Evolutionary conservation across 176 grass and related monocot genomes (phyloP).

Genomic region (Avena eriantha): DNA sequence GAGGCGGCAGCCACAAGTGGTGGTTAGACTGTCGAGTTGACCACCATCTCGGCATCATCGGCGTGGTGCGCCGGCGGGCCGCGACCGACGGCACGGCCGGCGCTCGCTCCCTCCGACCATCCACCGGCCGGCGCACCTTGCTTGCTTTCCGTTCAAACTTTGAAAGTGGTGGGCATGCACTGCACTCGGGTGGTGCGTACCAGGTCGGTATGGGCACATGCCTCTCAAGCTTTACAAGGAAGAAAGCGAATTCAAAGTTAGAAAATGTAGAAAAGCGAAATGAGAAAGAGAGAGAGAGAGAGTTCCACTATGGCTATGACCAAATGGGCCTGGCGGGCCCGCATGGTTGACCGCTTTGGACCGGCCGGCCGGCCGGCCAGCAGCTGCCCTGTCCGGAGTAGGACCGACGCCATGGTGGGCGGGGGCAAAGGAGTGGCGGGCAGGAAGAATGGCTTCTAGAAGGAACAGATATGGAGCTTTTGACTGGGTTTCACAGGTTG

Average conservation of each 20-base stretch:
- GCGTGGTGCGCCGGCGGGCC: slow-evolving; percentile 42
- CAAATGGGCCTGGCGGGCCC: neutral
- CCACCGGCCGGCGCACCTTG: slow-evolving; percentile 1
- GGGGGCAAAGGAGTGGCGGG: neutral
- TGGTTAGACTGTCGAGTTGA: slow-evolving; percentile 47
- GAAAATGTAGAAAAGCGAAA: neutral
- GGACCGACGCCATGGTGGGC: slow-evolving; percentile 49
- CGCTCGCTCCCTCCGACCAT: slow-evolving; percentile 33
- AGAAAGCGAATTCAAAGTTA: neutral
- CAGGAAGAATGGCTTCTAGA: slow-evolving; percentile 25
- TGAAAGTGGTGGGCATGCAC: neutral
- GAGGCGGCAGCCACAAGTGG: slow-evolving; percentile 33
- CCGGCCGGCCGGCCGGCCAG: slow-evolving; percentile 49
- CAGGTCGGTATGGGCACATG: slow-evolving; percentile 19
- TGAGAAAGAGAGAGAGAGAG: neutral
- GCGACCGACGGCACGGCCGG: neutral
- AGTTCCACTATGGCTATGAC: neutral
- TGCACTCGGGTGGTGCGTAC: neutral
- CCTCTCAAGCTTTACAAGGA: slow-evolving; percentile 5
- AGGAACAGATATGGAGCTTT: slow-evolving; percentile 1
- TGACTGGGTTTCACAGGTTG: neutral
- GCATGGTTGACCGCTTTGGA: slow-evolving; percentile 1
- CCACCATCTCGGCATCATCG: slow-evolving; percentile 29
- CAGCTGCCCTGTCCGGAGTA: slow-evolving; percentile 29
- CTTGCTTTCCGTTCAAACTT: neutral